phyloP scores from a whole-genome alignment of 805 yeast species.

The Wickerhamomyces strasburgensis region DNA sequence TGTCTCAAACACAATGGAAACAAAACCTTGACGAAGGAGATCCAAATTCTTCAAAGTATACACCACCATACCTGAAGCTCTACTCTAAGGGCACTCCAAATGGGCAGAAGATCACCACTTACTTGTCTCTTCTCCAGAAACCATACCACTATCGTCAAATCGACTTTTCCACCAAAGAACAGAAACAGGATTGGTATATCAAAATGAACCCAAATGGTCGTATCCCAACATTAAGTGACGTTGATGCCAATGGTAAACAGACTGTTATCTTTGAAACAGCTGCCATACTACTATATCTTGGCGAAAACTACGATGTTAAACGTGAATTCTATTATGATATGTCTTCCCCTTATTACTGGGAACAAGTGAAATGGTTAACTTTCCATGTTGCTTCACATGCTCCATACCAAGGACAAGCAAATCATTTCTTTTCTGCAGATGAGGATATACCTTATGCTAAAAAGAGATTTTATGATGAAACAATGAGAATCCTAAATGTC shows the following conservation, averaged over 20 bases:
- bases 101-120: conserved; percentile 35
- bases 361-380: conserved; percentile 45
- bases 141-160: conserved; percentile 33
- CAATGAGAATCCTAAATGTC: conserved; percentile 50
- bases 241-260: conserved; percentile 33
- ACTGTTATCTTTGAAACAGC: conserved; percentile 52
- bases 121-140: conserved; percentile 29
- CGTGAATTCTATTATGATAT: conserved; percentile 34
- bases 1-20: not conserved
- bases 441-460: conserved; percentile 53
- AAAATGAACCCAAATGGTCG: conserved; percentile 58
- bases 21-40: conserved; percentile 26
- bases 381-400: conserved; percentile 59
- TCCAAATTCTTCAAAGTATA: conserved; percentile 26
- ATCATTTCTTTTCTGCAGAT: conserved; percentile 43
- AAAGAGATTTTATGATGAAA: conserved; percentile 46
- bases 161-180: conserved; percentile 38
- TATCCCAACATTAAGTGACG: conserved; percentile 49
- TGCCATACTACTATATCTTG: conserved; percentile 55
- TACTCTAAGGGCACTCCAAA: conserved; percentile 41
- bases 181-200: conserved; percentile 54
- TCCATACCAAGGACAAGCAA: conserved; percentile 60
- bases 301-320: conserved; percentile 55
- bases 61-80: conserved; percentile 39
- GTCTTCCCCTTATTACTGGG: conserved; percentile 42